Percentiles rank a stretch among this genome's conserved stretches.
These are phyloP conservation scores for Ambispora gerdemannii DNA, from an alignment of 192 early-diverging fungal genomes.

Conservation along the genomic window DNA sequence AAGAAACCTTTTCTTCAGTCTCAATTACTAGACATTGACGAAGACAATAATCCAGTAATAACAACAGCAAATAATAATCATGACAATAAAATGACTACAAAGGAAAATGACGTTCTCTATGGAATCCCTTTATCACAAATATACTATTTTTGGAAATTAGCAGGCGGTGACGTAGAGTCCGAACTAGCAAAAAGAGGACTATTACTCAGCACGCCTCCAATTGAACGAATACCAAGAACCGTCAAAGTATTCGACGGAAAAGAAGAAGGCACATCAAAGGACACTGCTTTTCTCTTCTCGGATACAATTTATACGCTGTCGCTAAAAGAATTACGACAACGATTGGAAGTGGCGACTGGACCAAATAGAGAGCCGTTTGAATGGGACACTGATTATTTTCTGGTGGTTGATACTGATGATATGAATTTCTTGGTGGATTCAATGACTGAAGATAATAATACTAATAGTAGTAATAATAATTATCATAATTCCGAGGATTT, in stretches of 20 bases:
- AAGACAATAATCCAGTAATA: constrained; percentile 34
- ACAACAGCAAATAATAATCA: neutral
- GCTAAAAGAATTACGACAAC: constrained; percentile 48
- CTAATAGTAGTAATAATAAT: constrained; percentile 24
- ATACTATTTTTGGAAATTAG: constrained; percentile 63
- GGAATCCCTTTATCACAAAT: constrained; percentile 50
- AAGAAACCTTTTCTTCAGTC: constrained; percentile 45
- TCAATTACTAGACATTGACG: constrained; percentile 36
- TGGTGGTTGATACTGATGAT: constrained; percentile 54
- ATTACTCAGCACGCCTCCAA: constrained; percentile 49
- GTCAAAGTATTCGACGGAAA: constrained; percentile 40
- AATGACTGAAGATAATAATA: constrained; percentile 26
- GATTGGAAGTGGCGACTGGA: constrained; percentile 41
- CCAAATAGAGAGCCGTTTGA: constrained; percentile 48
- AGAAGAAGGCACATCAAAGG: constrained; percentile 38
- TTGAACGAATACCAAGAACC: constrained; percentile 50
- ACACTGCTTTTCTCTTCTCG: constrained; percentile 49
- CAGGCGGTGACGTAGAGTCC: constrained; percentile 61
- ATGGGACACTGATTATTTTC: constrained; percentile 57
- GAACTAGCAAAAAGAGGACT: constrained; percentile 49
- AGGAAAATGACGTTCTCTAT: constrained; percentile 30
- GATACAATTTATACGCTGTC: constrained; percentile 45
- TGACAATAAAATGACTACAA: neutral
- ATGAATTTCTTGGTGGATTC: constrained; percentile 54
- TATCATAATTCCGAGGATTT: constrained; percentile 40